Conservation (phyloP, 352 stramenopile species). For the Globisporangium cystogenes region DNA sequence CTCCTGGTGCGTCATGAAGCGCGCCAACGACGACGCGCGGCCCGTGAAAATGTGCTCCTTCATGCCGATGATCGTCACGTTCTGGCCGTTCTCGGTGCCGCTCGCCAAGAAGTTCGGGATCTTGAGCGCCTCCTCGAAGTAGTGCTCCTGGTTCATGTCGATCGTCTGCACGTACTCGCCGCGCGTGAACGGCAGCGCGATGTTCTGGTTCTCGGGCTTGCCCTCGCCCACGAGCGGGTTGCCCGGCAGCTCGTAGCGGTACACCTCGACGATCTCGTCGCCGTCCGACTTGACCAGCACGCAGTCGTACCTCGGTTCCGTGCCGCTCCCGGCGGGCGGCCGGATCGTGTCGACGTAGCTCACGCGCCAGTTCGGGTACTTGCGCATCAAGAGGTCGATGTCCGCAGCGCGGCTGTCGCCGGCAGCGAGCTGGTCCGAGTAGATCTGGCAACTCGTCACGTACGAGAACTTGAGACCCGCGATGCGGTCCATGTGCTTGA, state of each 20-base stretch:
- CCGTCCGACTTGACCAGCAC: slow-evolving; percentile 80
- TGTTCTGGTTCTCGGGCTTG: slow-evolving; percentile 88
- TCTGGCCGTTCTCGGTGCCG: slow-evolving; percentile 48
- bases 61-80: slow-evolving; percentile 85
- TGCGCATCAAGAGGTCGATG: slow-evolving; percentile 96
- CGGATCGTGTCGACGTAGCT: slow-evolving; percentile 86
- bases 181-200: slow-evolving; percentile 80
- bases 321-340: slow-evolving; percentile 55
- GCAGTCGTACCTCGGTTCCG: slow-evolving; percentile 71
- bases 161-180: slow-evolving; percentile 88
- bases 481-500: slow-evolving; percentile 87
- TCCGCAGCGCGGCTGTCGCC: slow-evolving; percentile 86
- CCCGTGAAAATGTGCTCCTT: slow-evolving; percentile 89
- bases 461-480: slow-evolving; percentile 87
- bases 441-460: slow-evolving; percentile 88
- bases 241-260: slow-evolving; percentile 80
- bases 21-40: slow-evolving; percentile 73
- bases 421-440: slow-evolving; percentile 70
- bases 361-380: slow-evolving; percentile 93
- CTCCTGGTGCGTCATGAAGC: slow-evolving; percentile 88
- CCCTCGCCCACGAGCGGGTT: slow-evolving; percentile 81
- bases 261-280: slow-evolving; percentile 85
- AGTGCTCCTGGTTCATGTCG: slow-evolving; percentile 90
- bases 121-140: slow-evolving; percentile 88
- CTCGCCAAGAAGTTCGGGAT: slow-evolving; percentile 86